Evolutionary conservation across 148 eudicot genomes (phyloP), one percentile per base, ranked within the genome.

Genomic region (Suaeda aralocaspica): DNA sequence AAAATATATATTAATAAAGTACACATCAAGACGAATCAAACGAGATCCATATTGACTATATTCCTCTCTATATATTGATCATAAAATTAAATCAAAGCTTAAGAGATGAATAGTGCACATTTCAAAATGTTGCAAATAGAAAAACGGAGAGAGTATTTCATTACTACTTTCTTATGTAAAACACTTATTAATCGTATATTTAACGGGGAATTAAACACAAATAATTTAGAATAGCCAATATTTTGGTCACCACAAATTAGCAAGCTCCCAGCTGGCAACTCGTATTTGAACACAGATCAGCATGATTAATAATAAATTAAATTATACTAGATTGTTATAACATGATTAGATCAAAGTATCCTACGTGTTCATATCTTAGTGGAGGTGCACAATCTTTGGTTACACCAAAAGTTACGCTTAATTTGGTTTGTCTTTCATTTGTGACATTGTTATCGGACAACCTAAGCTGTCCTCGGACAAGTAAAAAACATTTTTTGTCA

Each of bases 301-400:
- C 64, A 64, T 26, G 19, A 19, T 51, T 50, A 11, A 14, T 21
- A 2, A 44, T 16, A 64, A 64, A 26, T 44, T 41, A 28, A 56
- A 71, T 55, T 61, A 62, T 56, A 14, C 73, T n/a, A n/a, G n/a
- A n/a, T n/a, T n/a, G n/a, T n/a, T n/a, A n/a, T 61, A 63, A 63
- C 67, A 48, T 56, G 19, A 65, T 65, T 73, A 55, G 65, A 25
- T 34, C 39, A 26, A 25, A 24, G 2, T 7, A 42, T 26, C 59
- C 39, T 39, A 56, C 70, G 70, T 73, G 76, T 56, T 33, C 11
- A 3, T 1, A n/a, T 1, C 12, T 22, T 1, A 73, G 41, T 64
- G 70, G 76, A 28, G 45, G 53, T 55, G 16, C 29, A 42, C 24
- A 1, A 73, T 64, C 70, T 30, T 63, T 25, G 68, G 14, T 51